Evolutionary conservation across 176 grass and related monocot species (phyloP).

Genomic region (Miscanthus lutarioriparius): DNA sequence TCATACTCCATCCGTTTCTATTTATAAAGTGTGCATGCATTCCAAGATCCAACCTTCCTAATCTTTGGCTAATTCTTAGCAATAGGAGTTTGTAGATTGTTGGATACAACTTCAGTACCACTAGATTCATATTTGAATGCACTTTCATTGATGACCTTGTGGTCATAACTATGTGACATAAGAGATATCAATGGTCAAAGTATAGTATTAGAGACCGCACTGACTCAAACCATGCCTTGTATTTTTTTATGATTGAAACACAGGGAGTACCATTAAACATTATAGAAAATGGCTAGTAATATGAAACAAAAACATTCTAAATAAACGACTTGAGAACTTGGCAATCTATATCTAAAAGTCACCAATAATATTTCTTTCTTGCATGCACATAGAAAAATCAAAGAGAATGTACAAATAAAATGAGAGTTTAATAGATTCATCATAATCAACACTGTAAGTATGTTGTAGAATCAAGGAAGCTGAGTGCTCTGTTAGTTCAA

Average conservation of each 20-base stretch:
- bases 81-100: not conserved
- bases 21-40: not conserved
- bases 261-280: not conserved
- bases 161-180: not conserved
- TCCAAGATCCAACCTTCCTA: no score
- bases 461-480: not conserved
- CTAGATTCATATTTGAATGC: not conserved
- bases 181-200: not conserved
- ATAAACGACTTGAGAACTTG: not conserved
- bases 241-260: not conserved
- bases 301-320: conserved; percentile 5
- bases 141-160: not conserved
- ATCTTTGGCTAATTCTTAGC: not conserved
- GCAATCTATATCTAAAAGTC: conserved; percentile 18
- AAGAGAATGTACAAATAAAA: conserved; percentile 21
- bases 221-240: not conserved
- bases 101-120: not conserved
- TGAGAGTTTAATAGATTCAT: not conserved
- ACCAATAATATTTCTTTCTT: conserved; percentile 22
- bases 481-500: not conserved
- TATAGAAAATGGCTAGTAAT: not conserved
- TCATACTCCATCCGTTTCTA: not conserved
- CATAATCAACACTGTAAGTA: not conserved
- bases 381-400: conserved; percentile 20
- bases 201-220: not conserved